Percentiles rank a stretch among this genome's conserved stretches.
Evolutionary conservation across 345 rosid genomes (phyloP).

Genomic region (Eutrema heterophyllum): DNA sequence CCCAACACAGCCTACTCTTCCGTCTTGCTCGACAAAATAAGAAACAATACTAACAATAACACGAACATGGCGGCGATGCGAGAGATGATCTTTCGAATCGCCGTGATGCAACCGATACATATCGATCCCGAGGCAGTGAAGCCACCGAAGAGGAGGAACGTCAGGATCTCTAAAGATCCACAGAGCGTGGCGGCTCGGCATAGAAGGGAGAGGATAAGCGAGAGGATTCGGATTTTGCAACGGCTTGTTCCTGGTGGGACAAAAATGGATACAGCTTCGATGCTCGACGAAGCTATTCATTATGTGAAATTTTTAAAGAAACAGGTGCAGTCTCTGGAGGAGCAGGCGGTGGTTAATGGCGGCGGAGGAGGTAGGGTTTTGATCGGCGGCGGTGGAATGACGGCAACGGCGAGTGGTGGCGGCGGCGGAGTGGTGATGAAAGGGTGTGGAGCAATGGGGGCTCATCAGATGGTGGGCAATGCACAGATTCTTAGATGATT

Average conservation of each 20-base stretch:
- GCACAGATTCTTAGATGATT: constrained; percentile 58
- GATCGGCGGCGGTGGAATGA: constrained; percentile 33
- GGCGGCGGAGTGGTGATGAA: constrained; percentile 42
- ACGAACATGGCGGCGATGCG: constrained; percentile 65
- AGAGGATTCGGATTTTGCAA: constrained; percentile 83
- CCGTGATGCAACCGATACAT: constrained; percentile 87
- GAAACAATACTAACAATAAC: constrained; percentile 27
- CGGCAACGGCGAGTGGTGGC: constrained; percentile 27
- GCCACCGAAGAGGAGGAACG: constrained; percentile 84
- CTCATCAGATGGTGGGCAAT: constrained; percentile 42
- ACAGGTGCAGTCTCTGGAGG: constrained; percentile 74
- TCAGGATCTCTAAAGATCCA: constrained; percentile 90
- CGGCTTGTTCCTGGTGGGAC: constrained; percentile 98
- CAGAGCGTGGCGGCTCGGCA: constrained; percentile 94
- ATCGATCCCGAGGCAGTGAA: constrained; percentile 79
- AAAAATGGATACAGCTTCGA: constrained; percentile 93
- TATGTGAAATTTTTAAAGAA: constrained; percentile 86
- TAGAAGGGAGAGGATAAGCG: constrained; percentile 81
- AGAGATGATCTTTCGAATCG: constrained; percentile 82
- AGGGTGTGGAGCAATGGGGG: constrained; percentile 44
- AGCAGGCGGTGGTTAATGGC: constrained; percentile 47
- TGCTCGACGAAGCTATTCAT: constrained; percentile 93
- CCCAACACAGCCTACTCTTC: constrained; percentile 30
- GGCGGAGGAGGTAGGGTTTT: constrained; percentile 21
- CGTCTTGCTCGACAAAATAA: constrained; percentile 23